Base-by-base conservation (phyloP, 805 yeast species). In the Starmerella floricola region DNA sequence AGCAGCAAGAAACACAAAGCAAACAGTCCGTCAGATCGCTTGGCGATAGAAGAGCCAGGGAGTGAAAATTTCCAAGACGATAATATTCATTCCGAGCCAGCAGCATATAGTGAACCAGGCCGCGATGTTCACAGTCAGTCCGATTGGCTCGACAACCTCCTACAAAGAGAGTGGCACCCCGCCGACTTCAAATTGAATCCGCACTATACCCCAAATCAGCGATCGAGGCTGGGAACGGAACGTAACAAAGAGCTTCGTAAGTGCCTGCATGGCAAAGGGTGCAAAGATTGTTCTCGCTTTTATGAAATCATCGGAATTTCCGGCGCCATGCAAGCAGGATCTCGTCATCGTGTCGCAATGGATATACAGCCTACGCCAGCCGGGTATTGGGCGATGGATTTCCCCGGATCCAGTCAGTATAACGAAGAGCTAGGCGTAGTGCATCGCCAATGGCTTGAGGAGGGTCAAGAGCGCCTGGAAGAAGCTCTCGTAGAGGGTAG, bases 341-440 rank as follows among this genome's bases (percentile, higher is more conserved):
- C 46, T 6, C 36, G 42, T 4, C 46, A 36, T 27, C 26, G 36
- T 3, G n/a, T 10, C 12, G 31, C 18, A 6, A 8, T 38, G 11
- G 31, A 38, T 8, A 21, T 28, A 11, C 52, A 48, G 34, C 40
- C 47, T 5, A 43, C 52, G 15, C 52, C 51, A 6, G 45, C 40
- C 2, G 52, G 52, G 6, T 48, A 34, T 33, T 48, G 52, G 52
- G 26, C 40, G 6, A 36, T 43, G 5, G 50, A 46, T n/a, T 47
- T 42, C 31, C 45, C 49, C 11, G 32, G 23, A 5, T 43, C 51
- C 6, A 31, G 31, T 20, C 46, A 41, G 15, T 21, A 31, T 5
- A 18, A 23, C 8, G 36, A 19, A 4, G 44, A 38, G 21, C 15
- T 21, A 4, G 17, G 11, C 3, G 42, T 30, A 19, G 41, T 34